Percentiles rank a stretch among this genome's conserved stretches.
These are phyloP conservation scores for Wickerhamomyces chaumierensis DNA, from an alignment of 805 yeast genomes.

Conservation along the genomic window DNA sequence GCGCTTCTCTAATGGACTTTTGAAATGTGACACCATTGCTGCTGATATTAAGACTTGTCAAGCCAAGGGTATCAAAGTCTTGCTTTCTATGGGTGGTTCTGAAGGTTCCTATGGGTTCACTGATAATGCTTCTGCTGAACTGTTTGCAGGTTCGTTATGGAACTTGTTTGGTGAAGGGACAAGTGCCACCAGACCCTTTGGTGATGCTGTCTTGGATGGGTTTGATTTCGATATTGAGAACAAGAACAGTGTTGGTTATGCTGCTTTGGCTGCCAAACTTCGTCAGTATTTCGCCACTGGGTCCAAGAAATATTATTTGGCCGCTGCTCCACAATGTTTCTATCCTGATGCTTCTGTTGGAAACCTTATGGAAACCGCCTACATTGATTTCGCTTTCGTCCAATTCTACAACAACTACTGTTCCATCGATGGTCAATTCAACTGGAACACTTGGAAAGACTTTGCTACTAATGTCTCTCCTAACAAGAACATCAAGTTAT, in stretches of 20 bases:
- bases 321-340: constrained; percentile 91
- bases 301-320: constrained; percentile 54
- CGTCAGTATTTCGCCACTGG: constrained; percentile 42
- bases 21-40: constrained; percentile 47
- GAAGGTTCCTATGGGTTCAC: constrained; percentile 78
- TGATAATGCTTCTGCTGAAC: constrained; percentile 64
- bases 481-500: constrained; percentile 59
- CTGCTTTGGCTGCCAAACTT: constrained; percentile 43
- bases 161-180: constrained; percentile 53
- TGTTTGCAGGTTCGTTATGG: constrained; percentile 50
- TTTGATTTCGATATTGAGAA: constrained; percentile 88
- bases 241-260: constrained; percentile 49
- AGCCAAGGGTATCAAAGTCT: constrained; percentile 61
- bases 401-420: constrained; percentile 89
- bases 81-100: constrained; percentile 72
- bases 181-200: constrained; percentile 47
- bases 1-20: constrained; percentile 26
- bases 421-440: constrained; percentile 41
- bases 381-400: constrained; percentile 71
- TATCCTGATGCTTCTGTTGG: constrained; percentile 70
- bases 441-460: constrained; percentile 63
- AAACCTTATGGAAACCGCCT: constrained; percentile 43
- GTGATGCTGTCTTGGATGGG: constrained; percentile 75
- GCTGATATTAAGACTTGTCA: constrained; percentile 73
- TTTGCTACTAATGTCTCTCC: constrained; percentile 50